These are phyloP conservation scores for Candida piceae DNA, from an alignment of 805 yeast species.

Conservation along the genomic window DNA sequence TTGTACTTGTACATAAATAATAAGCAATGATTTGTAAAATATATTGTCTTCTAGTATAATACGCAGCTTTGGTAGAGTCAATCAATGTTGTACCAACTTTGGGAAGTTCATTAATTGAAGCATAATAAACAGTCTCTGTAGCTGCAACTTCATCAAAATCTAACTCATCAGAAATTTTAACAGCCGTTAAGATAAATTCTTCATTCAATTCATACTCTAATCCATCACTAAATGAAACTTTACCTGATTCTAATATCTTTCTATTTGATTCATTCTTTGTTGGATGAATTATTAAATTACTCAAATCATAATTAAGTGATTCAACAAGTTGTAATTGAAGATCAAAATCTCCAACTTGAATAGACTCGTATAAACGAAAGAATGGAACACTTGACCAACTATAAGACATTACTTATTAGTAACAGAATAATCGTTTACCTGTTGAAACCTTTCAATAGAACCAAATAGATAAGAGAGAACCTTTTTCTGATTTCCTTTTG, in stretches of 20 bases:
- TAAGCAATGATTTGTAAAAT: constrained; percentile 62
- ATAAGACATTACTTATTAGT: constrained; percentile 15
- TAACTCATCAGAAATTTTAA: constrained; percentile 56
- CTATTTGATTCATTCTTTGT: constrained; percentile 44
- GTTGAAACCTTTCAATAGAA: too few relatives aligned
- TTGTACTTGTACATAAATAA: constrained; percentile 25
- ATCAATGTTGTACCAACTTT: constrained; percentile 43
- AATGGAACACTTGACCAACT: constrained; percentile 40
- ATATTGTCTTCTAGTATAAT: constrained; percentile 63
- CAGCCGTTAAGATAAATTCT: constrained; percentile 57
- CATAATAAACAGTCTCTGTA: constrained; percentile 59
- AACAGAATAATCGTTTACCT: too few relatives aligned
- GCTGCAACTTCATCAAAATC: constrained; percentile 72
- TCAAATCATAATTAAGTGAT: constrained; percentile 42
- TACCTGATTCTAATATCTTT: constrained; percentile 41
- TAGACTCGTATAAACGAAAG: constrained; percentile 42
- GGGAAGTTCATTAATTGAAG: constrained; percentile 31
- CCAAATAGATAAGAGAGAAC: too few relatives aligned
- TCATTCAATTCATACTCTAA: constrained; percentile 58
- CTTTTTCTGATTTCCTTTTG: background rate
- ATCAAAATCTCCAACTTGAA: constrained; percentile 28
- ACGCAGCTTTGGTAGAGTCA: constrained; percentile 65
- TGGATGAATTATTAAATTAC: constrained; percentile 36
- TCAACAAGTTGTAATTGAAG: constrained; percentile 9
- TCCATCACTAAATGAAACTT: constrained; percentile 47